Base-by-base conservation (phyloP, 805 yeast genomes). In the Alloascoidea africana region DNA sequence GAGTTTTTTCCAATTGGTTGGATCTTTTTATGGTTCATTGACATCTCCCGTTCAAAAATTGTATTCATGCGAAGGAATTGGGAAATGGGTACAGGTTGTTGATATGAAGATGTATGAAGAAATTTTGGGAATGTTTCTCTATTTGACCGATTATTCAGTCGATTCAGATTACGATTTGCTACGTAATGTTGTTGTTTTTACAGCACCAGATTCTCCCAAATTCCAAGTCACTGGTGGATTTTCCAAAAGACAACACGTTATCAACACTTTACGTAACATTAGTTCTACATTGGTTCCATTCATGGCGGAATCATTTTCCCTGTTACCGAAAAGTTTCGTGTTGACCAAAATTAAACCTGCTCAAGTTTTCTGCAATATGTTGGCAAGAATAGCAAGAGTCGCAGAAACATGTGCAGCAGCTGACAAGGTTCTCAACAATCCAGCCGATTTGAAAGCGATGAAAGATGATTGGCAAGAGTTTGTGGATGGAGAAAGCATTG, bases 41-140 rank as follows among this genome's bases (percentile, higher is more conserved):
- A 73, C 86, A 0, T 62, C 73, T 0, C 80, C 81, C 3, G 79
- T 76, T 32, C 69, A 66, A 49, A 70, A 69, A 46, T 56, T 83
- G 16, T 69, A 76, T 49, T 62, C 62, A 4, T 59, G 68, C 6
- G 68, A 68, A 11, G 54, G 58, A 4, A 47, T 74, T 8, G 47
- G 62, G 3, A 65, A 66, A 13, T 84, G 94, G 93, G 65, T 80
- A n/a, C 47, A 63, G 19, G 58, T 67, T 35, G 79, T 84, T 50
- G 94, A 85, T 52, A 48, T 66, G 41, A 59, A 68, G n/a, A 66
- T 77, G 56, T 81, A 77, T 11, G 52, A 52, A 40, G 62, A 63
- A 23, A 55, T 71, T 46, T 61, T 77, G 16, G 70, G 68, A 44
- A 66, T 76, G 68, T 55, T 84, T 43, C 66, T 77, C 3, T 76